These are phyloP conservation scores for Rhodomyrtus tomentosa DNA, from an alignment of 345 rosid genomes.

Conservation along the genomic window DNA sequence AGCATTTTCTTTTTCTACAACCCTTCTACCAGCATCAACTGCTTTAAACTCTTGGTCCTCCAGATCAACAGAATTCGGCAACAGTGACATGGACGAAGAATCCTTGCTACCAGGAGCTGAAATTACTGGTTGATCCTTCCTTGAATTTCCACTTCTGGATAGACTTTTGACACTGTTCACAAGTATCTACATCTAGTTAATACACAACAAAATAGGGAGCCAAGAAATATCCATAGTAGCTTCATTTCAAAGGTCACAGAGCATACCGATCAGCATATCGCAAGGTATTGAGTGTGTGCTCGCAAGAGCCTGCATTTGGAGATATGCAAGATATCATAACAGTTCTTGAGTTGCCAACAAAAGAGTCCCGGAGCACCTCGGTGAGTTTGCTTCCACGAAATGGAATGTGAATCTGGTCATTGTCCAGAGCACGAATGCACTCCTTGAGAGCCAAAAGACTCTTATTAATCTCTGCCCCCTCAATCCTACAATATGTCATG, in stretches of 20 bases:
- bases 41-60: conserved; percentile 48
- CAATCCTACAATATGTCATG: conserved; percentile 44
- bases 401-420: conserved; percentile 93
- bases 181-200: conserved; percentile 1
- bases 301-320: conserved; percentile 95
- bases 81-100: conserved; percentile 32
- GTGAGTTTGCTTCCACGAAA: conserved; percentile 96
- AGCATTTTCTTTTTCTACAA: conserved; percentile 47
- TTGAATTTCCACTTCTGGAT: conserved; percentile 74
- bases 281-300: conserved; percentile 85
- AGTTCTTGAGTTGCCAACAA: conserved; percentile 92
- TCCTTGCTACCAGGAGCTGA: conserved; percentile 43
- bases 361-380: conserved; percentile 94
- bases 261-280: conserved; percentile 92
- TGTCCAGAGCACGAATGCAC: conserved; percentile 94
- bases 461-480: conserved; percentile 93
- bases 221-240: background rate
- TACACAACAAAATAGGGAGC: background rate
- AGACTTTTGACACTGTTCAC: conserved; percentile 88
- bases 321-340: conserved; percentile 97
- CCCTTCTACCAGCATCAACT: conserved; percentile 47
- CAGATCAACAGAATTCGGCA: conserved; percentile 23
- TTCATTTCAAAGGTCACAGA: background rate
- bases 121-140: conserved; percentile 55
- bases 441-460: conserved; percentile 96